Evolutionary conservation across 176 grass and related monocot genomes (phyloP).

Genomic region (Leersia perrieri): DNA sequence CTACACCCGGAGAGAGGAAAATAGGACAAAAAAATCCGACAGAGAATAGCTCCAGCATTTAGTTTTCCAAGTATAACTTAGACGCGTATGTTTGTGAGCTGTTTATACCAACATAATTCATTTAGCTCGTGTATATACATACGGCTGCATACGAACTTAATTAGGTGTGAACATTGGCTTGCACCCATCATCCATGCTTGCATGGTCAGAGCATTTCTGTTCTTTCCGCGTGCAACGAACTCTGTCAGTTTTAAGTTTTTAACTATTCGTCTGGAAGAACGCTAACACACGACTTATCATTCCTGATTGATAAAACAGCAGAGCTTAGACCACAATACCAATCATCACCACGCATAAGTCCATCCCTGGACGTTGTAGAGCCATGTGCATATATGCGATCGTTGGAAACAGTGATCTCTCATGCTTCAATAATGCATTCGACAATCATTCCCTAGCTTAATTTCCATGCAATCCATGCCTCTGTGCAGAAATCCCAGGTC

Average conservation of each 20-base stretch:
- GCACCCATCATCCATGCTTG: too few species aligned
- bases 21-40: too few species aligned
- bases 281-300: not conserved
- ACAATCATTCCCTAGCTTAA: not conserved
- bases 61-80: too few species aligned
- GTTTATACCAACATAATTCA: too few species aligned
- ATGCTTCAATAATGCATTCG: not conserved
- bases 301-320: not conserved
- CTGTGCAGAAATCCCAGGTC: not conserved
- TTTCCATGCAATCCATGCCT: not conserved
- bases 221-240: not conserved
- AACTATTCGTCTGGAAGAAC: not conserved
- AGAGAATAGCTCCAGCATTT: too few species aligned
- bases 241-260: not conserved
- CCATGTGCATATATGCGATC: conserved; percentile 30
- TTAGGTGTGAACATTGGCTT: not conserved
- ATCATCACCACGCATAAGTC: conserved; percentile 4
- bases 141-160: too few species aligned
- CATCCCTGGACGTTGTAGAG: not conserved
- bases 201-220: not conserved
- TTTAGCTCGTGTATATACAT: too few species aligned
- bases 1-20: too few species aligned
- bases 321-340: not conserved
- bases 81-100: too few species aligned
- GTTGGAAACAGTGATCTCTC: not conserved